Conservation (phyloP, 192 early-diverging fungal genomes). For the Backusella tuberculispora region DNA sequence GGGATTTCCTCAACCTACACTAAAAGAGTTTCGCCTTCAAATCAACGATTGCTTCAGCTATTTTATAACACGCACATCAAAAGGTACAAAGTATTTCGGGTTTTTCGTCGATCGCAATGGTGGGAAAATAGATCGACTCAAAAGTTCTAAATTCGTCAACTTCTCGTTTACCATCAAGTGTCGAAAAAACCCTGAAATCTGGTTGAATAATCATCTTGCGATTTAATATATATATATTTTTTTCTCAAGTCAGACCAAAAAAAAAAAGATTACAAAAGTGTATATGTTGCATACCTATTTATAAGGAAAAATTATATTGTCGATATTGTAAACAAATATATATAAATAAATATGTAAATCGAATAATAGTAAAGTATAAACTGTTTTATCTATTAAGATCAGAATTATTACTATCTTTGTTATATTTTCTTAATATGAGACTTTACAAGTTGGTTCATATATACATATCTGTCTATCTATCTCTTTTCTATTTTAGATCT, state of each 20-base stretch:
- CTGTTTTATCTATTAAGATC: no score
- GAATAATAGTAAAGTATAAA: no score
- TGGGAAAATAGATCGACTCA: not conserved
- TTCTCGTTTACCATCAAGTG: not conserved
- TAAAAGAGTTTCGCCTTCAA: not conserved
- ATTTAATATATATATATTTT: not conserved
- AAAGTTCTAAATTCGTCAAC: not conserved
- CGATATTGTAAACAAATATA: no score
- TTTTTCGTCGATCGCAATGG: not conserved
- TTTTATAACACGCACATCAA: not conserved
- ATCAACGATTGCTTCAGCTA: conserved; percentile 10
- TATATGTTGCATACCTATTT: no score
- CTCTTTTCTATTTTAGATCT: no score
- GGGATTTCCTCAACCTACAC: not conserved
- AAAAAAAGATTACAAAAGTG: not conserved
- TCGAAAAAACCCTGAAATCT: not conserved
- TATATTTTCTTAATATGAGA: no score
- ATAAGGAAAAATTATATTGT: no score
- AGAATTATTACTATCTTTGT: no score
- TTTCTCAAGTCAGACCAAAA: not conserved
- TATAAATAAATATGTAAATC: no score
- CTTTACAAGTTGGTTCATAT: no score
- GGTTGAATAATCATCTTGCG: not conserved
- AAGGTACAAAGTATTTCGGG: not conserved
- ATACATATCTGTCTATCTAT: no score